Base-by-base conservation (phyloP, 306 rosid genomes). In the Hylodesmum podocarpum region DNA sequence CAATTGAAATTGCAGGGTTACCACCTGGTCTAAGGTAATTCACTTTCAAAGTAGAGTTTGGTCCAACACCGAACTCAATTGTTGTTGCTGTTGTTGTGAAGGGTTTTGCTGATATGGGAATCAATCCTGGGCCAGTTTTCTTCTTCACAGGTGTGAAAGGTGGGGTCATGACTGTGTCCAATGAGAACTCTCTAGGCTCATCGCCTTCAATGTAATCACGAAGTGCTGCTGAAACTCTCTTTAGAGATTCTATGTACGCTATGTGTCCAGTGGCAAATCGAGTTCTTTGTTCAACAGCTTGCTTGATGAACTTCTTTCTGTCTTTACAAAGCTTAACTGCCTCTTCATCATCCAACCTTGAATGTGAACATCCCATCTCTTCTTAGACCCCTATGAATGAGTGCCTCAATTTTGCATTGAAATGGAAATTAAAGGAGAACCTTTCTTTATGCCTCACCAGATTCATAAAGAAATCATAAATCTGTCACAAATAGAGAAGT, bases 321-420 rank as follows among this genome's bases (percentile, higher is more conserved):
- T 93, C 94, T 83, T 85, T 93, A 72, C 96, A 93, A 70, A 93
- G 94, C 78, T 87, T 87, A 80, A 93, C 90, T 16, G 89, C 88
- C 80, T 90, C 97, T 85, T 82, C 96, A 85, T 93, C 91, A 68
- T 93, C 96, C 31, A 87, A 83, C 86, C 84, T 90, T 68, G 97
- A 90, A 61, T n/a, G 87, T 58, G 94, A 89, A 80, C 98, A 93
- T 87, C 98, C 98, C 98, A 92, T 90, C 82, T 82, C 86, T 66
- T 49, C 78, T 65, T 22, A 40, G 27, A 18, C 59, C 68, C 58
- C 82, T 84, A 84, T 27, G 87, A 87, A 81, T 76, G 66, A 86
- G 79, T 70, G 57, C 36, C 84, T 90, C 71, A 88, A 74, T 50
- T 89, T 86, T 33, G 84, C 86, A 76, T 84, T 86, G 73, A 86